phyloP scores from a whole-genome alignment of 768 basidiomycete genomes.

The Serendipita sp. region DNA sequence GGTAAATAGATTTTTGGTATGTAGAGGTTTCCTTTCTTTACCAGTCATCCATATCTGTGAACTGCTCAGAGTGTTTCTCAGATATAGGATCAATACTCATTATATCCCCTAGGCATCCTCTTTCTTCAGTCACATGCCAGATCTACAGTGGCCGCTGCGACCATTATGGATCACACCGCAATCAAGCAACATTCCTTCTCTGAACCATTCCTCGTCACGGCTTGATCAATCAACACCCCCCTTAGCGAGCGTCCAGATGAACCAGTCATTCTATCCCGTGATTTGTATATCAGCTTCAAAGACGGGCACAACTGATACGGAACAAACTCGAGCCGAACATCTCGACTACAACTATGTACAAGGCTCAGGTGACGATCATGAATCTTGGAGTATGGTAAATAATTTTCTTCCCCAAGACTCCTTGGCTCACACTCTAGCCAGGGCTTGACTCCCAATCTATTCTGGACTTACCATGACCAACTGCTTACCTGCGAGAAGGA shows the following conservation, averaged over 20 bases:
- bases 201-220: slow-evolving; percentile 15
- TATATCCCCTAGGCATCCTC: too few species aligned
- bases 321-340: slow-evolving; percentile 30
- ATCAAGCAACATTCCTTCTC: slow-evolving; percentile 32
- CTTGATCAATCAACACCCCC: too few species aligned
- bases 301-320: slow-evolving; percentile 40
- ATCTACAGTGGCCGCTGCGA: slow-evolving; percentile 36
- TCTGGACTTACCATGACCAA: slow-evolving; percentile 41
- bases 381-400: slow-evolving; percentile 64
- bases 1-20: slow-evolving; percentile 52
- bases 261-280: slow-evolving; percentile 38
- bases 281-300: slow-evolving; percentile 79
- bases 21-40: slow-evolving; percentile 10
- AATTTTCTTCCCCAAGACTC: background rate
- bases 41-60: too few species aligned
- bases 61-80: too few species aligned
- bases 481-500: slow-evolving; percentile 33
- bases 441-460: slow-evolving; percentile 61
- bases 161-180: slow-evolving; percentile 82
- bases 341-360: slow-evolving; percentile 76
- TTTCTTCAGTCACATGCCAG: too few species aligned
- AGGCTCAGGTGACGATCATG: slow-evolving; percentile 91
- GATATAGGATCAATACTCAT: too few species aligned
- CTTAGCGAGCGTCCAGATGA: too few species aligned
- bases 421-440: slow-evolving; percentile 17